phyloP scores from a whole-genome alignment of 495 filamentous ascomycete genomes.

The Hypoxylon trugodes region DNA sequence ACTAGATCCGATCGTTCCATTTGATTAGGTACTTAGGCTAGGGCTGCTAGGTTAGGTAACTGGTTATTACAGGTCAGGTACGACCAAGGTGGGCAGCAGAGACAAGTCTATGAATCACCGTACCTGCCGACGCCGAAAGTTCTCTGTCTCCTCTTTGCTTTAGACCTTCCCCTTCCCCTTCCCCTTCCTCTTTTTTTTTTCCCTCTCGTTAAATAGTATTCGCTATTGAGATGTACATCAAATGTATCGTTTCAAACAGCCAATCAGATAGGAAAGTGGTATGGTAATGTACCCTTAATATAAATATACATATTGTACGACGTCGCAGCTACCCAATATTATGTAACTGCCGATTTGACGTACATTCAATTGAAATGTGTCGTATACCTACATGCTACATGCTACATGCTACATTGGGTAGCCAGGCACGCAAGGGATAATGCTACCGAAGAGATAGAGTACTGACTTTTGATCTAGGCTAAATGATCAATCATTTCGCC shows the following conservation, averaged over 20 bases:
- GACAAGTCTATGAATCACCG: neutral
- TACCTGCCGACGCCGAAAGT: neutral
- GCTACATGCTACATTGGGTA: neutral
- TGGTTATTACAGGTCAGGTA: no score
- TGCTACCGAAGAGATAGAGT: neutral
- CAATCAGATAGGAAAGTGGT: no score
- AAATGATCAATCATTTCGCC: conserved; percentile 11
- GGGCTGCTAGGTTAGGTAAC: no score
- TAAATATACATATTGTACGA: neutral
- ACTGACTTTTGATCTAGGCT: conserved; percentile 20
- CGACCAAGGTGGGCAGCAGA: no score
- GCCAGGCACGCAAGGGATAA: conserved; percentile 8
- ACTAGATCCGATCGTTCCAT: conserved; percentile 16
- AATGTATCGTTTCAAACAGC: no score
- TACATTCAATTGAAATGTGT: no score
- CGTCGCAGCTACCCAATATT: neutral
- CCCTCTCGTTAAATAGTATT: no score
- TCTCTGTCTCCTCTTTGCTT: no score
- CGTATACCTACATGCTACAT: neutral
- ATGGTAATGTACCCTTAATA: neutral
- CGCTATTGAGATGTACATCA: no score
- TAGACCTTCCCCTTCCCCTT: no score
- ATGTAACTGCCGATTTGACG: neutral
- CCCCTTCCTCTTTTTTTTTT: no score
- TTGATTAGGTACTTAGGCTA: no score